Base-by-base conservation (phyloP, 176 grass and related monocot species). In the Pontederia paniculata region DNA sequence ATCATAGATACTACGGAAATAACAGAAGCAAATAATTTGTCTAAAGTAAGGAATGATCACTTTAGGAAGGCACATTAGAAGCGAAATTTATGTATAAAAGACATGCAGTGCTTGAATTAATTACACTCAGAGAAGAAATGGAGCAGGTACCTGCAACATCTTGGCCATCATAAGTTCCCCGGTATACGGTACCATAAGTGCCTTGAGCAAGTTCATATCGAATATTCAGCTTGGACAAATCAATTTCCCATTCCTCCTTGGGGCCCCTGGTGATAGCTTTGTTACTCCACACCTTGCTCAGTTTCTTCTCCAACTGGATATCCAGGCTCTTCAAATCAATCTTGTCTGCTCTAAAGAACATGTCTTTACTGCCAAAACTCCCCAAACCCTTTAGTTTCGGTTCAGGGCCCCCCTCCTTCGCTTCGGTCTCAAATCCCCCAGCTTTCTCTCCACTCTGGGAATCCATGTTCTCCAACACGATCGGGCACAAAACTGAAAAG, bases 211-310 rank as follows among this genome's bases (percentile, higher is more conserved):
- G 57, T 0, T 79, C 68, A 16, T 88, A 63, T 2, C 86, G 77
- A 52, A 97, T 82, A 63, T 91, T 80, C 7, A 97, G 74, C 77
- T 97, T 91, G 0, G 77, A 74, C 1, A 76, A 69, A 66, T 97
- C 83, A 21, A 97, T 88, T 70, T 97, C 83, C 93, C 86, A 97
- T 14, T 97, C 86, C 50, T 84, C 80, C 63, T 80, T 87, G 2
- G 86, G 80, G 12, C 71, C 70, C 59, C 70, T 66, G 37, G n/a
- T 25, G 55, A 31, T 31, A 56, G 54, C 31, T 8, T 73, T 84
- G 44, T 89, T 89, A 20, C 70, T 65, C 86, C 82, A 89, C 1
- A 71, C 69, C 64, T 83, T 96, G 58, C 55, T 70, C 18, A 81
- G 73, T 57, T 79, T 74, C 61, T 88, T 86, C 80, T 97, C 86